phyloP scores from a whole-genome alignment of 129 eudicot species.

The Scalesia atractyloides region DNA sequence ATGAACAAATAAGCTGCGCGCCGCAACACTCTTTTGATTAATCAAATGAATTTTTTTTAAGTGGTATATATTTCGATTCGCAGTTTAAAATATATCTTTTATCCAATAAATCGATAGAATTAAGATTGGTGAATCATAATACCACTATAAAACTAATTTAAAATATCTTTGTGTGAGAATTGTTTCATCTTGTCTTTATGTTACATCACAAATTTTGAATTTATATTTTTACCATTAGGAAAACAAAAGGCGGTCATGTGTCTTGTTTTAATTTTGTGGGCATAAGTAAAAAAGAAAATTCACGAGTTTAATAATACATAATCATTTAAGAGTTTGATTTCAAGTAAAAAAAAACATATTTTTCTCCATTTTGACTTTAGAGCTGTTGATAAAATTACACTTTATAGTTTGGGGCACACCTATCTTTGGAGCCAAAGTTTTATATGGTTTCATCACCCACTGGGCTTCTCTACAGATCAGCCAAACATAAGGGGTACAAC shows the following conservation, averaged over 20 bases:
- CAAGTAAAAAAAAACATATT: constrained; percentile 1
- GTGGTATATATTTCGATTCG: no score
- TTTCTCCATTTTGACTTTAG: constrained; percentile 10
- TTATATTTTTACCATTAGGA: constrained; percentile 9
- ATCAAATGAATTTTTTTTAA: no score
- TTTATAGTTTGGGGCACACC: constrained; percentile 25
- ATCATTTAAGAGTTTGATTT: constrained; percentile 51
- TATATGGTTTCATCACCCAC: constrained; percentile 32
- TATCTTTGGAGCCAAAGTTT: constrained; percentile 36
- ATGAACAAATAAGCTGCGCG: no score
- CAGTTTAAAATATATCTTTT: no score
- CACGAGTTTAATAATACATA: constrained; percentile 33
- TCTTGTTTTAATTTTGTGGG: constrained; percentile 30
- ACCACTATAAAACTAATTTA: constrained; percentile 1
- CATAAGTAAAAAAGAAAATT: constrained; percentile 26
- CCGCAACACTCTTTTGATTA: no score
- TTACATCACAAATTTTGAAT: constrained; percentile 33
- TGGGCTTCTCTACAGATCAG: constrained; percentile 29
- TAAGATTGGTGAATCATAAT: background rate
- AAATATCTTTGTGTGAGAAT: constrained; percentile 23
- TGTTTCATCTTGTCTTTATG: constrained; percentile 34
- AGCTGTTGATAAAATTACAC: constrained; percentile 27
- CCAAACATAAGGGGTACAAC: constrained; percentile 40
- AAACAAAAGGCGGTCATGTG: constrained; percentile 32
- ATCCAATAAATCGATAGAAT: background rate